phyloP scores from a whole-genome alignment of 2,329 filamentous ascomycete species.

The Ophiostoma fasciatum region DNA sequence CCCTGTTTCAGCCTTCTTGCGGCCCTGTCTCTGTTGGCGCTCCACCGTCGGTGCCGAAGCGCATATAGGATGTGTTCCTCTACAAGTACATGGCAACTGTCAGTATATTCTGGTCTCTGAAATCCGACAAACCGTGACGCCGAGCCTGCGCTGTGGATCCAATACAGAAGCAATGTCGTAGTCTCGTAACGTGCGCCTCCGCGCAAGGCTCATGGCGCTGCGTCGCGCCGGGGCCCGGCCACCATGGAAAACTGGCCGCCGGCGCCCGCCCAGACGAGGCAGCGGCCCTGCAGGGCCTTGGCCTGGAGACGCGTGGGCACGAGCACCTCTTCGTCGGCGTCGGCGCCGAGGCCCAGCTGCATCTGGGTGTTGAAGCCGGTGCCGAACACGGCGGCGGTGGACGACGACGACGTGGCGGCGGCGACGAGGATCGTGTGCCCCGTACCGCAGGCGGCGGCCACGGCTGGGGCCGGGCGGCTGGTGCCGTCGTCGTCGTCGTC shows the following conservation, averaged over 20 bases:
- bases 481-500: too few species aligned
- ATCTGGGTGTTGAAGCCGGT: constrained; percentile 46
- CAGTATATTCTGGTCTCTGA: too few species aligned
- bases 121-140: too few species aligned
- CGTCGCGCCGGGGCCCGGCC: constrained; percentile 9
- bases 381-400: constrained; percentile 32
- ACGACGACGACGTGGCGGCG: constrained; percentile 24
- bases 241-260: constrained; percentile 41
- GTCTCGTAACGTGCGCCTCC: too few species aligned
- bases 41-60: constrained; percentile 3
- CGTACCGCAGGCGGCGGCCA: neutral
- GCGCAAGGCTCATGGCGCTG: too few species aligned
- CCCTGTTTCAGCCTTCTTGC: too few species aligned
- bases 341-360: constrained; percentile 36
- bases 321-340: constrained; percentile 34
- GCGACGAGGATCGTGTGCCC: neutral
- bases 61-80: neutral
- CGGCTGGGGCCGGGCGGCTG: constrained; percentile 22
- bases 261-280: constrained; percentile 45
- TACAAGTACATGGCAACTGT: too few species aligned
- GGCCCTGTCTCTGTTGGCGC: too few species aligned
- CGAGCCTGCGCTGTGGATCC: too few species aligned
- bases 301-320: neutral
- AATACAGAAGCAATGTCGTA: too few species aligned
- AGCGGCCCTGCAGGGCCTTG: constrained; percentile 19